Percentiles rank a stretch among this genome's conserved stretches.
These are phyloP conservation scores for Saccharomyces mikatae DNA, from an alignment of 805 yeast genomes.

Conservation along the genomic window DNA sequence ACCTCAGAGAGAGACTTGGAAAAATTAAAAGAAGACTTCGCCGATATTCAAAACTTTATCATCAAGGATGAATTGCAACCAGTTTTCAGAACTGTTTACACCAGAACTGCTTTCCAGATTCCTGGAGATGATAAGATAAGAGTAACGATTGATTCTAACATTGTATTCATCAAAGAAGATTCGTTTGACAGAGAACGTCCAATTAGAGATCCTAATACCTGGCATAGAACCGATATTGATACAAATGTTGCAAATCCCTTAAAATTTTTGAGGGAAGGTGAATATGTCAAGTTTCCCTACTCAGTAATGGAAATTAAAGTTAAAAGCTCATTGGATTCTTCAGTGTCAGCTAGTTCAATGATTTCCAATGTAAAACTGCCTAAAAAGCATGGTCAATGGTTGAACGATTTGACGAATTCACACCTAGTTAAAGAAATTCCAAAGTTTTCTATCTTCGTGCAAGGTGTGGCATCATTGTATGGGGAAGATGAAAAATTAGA, in stretches of 20 bases:
- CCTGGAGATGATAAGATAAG: constrained; percentile 95
- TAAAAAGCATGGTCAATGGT: constrained; percentile 61
- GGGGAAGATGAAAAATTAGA: constrained; percentile 80
- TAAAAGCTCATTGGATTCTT: constrained; percentile 34
- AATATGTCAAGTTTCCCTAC: constrained; percentile 73
- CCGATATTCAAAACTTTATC: constrained; percentile 56
- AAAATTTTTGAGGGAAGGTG: constrained; percentile 75
- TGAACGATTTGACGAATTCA: constrained; percentile 73
- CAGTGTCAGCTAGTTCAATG: constrained; percentile 23
- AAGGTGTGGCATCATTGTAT: constrained; percentile 82
- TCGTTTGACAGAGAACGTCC: constrained; percentile 78
- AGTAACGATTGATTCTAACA: constrained; percentile 82
- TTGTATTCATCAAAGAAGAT: constrained; percentile 84
- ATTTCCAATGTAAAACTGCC: constrained; percentile 28
- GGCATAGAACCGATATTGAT: constrained; percentile 94
- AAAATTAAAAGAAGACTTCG: constrained; percentile 46
- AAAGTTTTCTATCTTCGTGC: constrained; percentile 84
- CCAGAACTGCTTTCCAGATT: constrained; percentile 93
- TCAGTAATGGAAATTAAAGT: constrained; percentile 83
- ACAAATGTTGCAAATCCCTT: constrained; percentile 62
- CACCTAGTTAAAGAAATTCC: constrained; percentile 91
- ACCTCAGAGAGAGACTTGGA: constrained; percentile 45
- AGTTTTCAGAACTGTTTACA: constrained; percentile 74
- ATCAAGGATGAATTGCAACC: constrained; percentile 67
- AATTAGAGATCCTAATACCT: constrained; percentile 74